These are phyloP conservation scores for Calophaca sinica DNA, from an alignment of 306 rosid genomes.

Conservation along the genomic window DNA sequence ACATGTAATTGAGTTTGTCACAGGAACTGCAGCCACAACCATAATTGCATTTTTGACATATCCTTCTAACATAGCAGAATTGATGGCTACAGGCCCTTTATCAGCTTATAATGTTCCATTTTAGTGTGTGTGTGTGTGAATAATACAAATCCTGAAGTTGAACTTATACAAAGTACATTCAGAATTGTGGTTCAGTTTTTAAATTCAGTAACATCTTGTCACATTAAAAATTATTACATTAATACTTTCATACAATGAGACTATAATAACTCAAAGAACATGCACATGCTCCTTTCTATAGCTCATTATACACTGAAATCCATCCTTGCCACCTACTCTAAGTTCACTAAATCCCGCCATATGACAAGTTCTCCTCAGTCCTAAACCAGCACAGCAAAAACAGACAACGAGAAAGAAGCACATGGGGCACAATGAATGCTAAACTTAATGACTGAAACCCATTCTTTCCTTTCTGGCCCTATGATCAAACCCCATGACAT, in stretches of 20 bases:
- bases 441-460: conserved; percentile 27
- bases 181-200: background rate
- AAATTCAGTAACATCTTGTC: background rate
- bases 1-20: too few species aligned
- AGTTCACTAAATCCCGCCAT: conserved; percentile 4
- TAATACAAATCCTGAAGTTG: background rate
- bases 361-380: conserved; percentile 28
- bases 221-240: background rate
- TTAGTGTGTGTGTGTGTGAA: too few species aligned
- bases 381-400: conserved; percentile 45
- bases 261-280: background rate
- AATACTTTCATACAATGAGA: background rate
- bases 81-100: too few species aligned
- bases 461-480: background rate
- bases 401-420: conserved; percentile 41
- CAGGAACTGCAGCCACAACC: too few species aligned
- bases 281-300: background rate
- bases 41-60: too few species aligned
- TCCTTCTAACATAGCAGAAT: too few species aligned
- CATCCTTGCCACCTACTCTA: conserved; percentile 36
- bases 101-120: too few species aligned
- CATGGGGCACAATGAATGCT: conserved; percentile 12
- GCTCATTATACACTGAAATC: background rate
- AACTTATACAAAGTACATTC: background rate
- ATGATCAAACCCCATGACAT: conserved; percentile 12